Conservation (phyloP, 257 asterid genomes). For the Eucommia ulmoides region DNA sequence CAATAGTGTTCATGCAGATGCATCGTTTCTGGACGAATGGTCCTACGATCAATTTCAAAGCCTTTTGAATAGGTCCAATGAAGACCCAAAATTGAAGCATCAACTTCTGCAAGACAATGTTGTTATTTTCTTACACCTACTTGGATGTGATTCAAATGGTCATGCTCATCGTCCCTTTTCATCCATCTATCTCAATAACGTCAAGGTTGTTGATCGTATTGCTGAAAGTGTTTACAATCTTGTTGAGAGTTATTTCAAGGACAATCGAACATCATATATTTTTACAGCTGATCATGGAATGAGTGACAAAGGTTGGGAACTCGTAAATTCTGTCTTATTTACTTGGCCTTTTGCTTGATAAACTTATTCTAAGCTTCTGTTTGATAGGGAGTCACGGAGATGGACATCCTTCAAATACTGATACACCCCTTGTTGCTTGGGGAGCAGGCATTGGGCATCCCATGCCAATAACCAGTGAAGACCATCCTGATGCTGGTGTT, state of each 20-base stretch:
- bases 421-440: slow-evolving; percentile 98
- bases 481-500: slow-evolving; percentile 30
- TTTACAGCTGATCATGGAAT: slow-evolving; percentile 99
- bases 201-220: slow-evolving; percentile 88
- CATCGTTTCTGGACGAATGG: slow-evolving; percentile 98
- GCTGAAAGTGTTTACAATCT: slow-evolving; percentile 94
- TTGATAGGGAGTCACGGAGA: slow-evolving; percentile 93
- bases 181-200: slow-evolving; percentile 87
- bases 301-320: slow-evolving; percentile 85
- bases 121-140: slow-evolving; percentile 76
- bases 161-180: slow-evolving; percentile 98
- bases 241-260: slow-evolving; percentile 78
- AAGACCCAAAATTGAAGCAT: slow-evolving; percentile 58
- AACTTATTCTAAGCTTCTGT: not conserved
- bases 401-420: slow-evolving; percentile 94
- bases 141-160: slow-evolving; percentile 98
- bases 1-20: slow-evolving; percentile 55
- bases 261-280: slow-evolving; percentile 69
- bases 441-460: slow-evolving; percentile 83
- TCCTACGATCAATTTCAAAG: slow-evolving; percentile 72
- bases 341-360: not conserved
- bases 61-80: slow-evolving; percentile 70
- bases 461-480: slow-evolving; percentile 24
- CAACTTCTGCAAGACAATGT: slow-evolving; percentile 84
- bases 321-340: not conserved